Evolutionary conservation across 2,329 filamentous ascomycete species (phyloP), one percentile per base, ranked within the genome.

Genomic region (Didymella lethalis): DNA sequence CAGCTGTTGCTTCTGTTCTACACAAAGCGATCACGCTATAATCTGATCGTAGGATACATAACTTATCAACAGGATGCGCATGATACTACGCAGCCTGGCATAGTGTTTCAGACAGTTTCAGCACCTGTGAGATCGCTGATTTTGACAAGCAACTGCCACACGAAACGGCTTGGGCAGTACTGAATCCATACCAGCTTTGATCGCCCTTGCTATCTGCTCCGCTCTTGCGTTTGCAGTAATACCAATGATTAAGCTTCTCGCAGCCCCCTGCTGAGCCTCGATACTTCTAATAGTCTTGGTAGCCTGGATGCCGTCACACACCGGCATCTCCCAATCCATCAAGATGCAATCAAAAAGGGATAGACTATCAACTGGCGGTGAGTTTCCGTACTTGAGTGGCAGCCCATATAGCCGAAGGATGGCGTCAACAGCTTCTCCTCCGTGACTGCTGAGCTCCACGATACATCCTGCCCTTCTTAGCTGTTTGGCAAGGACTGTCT

Each of bases 131-230:
- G 5, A 10, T 40, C 40, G n/a, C 23, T 23, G 14, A 65, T 65
- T n/a, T 49, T 65, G 7, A 43, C 40, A 32, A 63, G 51, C 23
- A 70, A 36, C 32, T n/a, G 52, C 55, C 14, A 72, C 64, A 8
- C 66, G 62, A 72, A 93, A 93, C 4, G 91, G 91, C 71, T 94
- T 94, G 7, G 88, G 88, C 40, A 94, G 89, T 45, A 93, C 86
- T 73, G 64, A 62, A 52, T 74, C 69, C 65, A 73, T 71, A 2
- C 71, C 71, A 2, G 69, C 68, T 10, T 64, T 57, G 43, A 65
- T 52, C 5, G 67, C 67, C 11, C 25, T 57, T 20, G 40, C 46
- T 6, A 70, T 56, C 60, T 74, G 72, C 46, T 71, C 65, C n/a
- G 48, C 49, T 47, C 72, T 63, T 8, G 65, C 71, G 50, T 74